Percentiles rank a stretch among this genome's conserved stretches.
These are phyloP conservation scores for Colletotrichum siamense DNA, from an alignment of 2,329 filamentous ascomycete species.

Conservation along the genomic window DNA sequence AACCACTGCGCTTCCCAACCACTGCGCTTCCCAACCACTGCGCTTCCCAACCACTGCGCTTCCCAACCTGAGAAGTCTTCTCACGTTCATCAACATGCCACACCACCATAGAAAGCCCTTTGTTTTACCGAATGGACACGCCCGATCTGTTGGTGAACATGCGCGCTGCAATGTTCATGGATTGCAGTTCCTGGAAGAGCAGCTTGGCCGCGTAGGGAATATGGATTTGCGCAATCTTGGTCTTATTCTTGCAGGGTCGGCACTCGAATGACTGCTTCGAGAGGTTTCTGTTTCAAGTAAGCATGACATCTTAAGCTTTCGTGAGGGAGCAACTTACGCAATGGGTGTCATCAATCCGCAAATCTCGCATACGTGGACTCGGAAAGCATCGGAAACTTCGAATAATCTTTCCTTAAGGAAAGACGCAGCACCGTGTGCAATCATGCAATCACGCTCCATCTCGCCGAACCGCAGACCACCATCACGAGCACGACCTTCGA, in stretches of 20 bases:
- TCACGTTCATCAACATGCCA: background rate
- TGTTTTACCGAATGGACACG: conserved; percentile 67
- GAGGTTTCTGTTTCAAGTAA: conserved; percentile 71
- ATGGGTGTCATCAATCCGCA: conserved; percentile 99
- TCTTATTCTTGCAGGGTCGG: conserved; percentile 98
- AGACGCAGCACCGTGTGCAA: conserved; percentile 95
- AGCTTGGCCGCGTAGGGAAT: conserved; percentile 98
- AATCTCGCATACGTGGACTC: conserved; percentile 98
- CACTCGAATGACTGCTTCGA: conserved; percentile 97
- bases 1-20: background rate
- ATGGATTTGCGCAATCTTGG: conserved; percentile 95
- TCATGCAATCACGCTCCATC: conserved; percentile 99
- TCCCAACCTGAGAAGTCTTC: background rate
- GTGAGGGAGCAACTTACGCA: conserved; percentile 71
- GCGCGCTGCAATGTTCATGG: conserved; percentile 97
- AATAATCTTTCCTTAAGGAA: conserved; percentile 98
- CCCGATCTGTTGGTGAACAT: conserved; percentile 93
- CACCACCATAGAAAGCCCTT: background rate
- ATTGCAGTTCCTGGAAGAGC: conserved; percentile 95
- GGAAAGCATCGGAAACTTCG: conserved; percentile 96
- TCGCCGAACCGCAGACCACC: conserved; percentile 99
- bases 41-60: background rate
- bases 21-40: background rate
- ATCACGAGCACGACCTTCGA: conserved; percentile 97
- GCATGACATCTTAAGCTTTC: conserved; percentile 20